Conservation (phyloP, 228 moss, liverwort and hornwort species). For the Sphagnum fallax region DNA sequence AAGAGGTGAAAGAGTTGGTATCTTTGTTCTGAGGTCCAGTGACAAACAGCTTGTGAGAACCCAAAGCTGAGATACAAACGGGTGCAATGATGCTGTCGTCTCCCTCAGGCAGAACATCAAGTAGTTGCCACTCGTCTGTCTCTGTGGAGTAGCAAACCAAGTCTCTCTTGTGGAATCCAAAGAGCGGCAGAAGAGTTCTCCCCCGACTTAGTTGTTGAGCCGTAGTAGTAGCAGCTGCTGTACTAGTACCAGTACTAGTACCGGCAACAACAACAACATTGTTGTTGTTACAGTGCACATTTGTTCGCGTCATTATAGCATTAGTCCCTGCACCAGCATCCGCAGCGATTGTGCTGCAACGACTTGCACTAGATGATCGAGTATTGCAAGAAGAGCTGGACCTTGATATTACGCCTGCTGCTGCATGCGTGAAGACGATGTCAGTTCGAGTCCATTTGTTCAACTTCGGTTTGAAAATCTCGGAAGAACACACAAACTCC, state of each 20-base stretch:
- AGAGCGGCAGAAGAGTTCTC: constrained; percentile 1
- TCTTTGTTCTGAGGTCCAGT: constrained; percentile 12
- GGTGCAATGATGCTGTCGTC: constrained; percentile 11
- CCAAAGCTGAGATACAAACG: constrained; percentile 11
- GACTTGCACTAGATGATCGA: neutral
- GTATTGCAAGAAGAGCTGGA: neutral
- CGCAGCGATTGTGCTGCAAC: constrained; percentile 6
- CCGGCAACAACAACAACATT: too few species aligned
- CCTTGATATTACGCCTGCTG: neutral
- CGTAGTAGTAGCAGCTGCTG: too few species aligned
- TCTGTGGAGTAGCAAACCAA: constrained; percentile 6
- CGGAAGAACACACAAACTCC: constrained; percentile 13
- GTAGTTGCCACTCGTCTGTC: constrained; percentile 8
- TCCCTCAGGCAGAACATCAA: constrained; percentile 15
- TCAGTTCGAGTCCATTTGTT: constrained; percentile 12
- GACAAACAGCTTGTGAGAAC: constrained; percentile 7
- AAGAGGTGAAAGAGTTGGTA: neutral
- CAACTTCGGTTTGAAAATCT: constrained; percentile 11
- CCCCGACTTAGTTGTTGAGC: too few species aligned
- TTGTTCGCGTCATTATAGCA: neutral
- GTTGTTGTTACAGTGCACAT: constrained; percentile 1
- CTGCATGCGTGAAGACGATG: constrained; percentile 3
- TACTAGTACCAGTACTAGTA: too few species aligned
- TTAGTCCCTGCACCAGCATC: neutral
- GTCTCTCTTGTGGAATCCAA: constrained; percentile 9